phyloP scores from a whole-genome alignment of 495 filamentous ascomycete genomes.

The Trypethelium eluteriae region DNA sequence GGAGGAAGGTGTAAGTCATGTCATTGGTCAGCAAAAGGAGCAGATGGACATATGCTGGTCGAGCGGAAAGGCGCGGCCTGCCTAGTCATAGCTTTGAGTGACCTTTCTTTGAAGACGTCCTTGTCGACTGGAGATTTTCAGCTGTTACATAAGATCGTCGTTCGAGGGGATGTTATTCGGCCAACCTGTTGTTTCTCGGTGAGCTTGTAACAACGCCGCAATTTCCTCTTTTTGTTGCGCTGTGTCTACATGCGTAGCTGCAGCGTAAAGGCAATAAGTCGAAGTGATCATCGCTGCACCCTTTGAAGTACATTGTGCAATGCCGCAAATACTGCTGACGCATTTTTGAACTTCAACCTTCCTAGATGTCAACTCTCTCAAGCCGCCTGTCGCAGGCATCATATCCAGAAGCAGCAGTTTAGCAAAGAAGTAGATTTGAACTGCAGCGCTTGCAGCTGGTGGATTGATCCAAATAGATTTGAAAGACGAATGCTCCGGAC shows the following conservation, averaged over 20 bases:
- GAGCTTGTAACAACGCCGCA: background rate
- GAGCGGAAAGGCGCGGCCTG: background rate
- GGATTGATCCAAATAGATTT: constrained; percentile 17
- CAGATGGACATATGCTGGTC: constrained; percentile 22
- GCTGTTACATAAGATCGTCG: background rate
- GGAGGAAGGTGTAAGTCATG: constrained; percentile 24
- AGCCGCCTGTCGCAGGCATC: constrained; percentile 12
- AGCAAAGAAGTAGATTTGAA: constrained; percentile 12
- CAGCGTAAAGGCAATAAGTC: constrained; percentile 13
- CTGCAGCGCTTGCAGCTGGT: constrained; percentile 6
- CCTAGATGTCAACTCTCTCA: constrained; percentile 4
- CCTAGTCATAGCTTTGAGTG: background rate
- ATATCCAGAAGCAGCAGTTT: constrained; percentile 9
- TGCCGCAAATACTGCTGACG: constrained; percentile 5
- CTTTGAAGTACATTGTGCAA: constrained; percentile 12
- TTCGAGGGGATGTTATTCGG: constrained; percentile 1
- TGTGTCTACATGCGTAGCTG: constrained; percentile 10
- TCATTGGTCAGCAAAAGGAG: constrained; percentile 21
- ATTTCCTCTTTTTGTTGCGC: constrained; percentile 7
- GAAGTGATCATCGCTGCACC: constrained; percentile 10
- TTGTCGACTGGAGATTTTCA: background rate
- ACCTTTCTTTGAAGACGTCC: background rate
- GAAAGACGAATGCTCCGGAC: constrained; percentile 1
- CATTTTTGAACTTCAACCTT: background rate
- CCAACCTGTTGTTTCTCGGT: constrained; percentile 13